These are phyloP conservation scores for Vaccinium corymbosum DNA, from an alignment of 148 eudicot genomes.

Conservation along the genomic window DNA sequence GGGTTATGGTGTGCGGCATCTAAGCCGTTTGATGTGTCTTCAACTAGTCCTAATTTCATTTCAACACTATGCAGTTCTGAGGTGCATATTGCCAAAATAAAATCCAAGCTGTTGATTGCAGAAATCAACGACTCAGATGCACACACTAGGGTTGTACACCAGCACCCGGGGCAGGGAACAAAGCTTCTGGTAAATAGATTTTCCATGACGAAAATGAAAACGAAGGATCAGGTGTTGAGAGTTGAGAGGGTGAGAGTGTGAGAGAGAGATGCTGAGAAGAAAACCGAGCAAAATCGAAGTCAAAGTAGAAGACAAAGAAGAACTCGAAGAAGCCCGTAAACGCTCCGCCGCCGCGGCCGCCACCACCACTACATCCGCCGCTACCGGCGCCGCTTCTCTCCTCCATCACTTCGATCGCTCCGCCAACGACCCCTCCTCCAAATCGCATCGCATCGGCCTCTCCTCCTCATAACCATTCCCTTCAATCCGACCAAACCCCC, in stretches of 20 bases:
- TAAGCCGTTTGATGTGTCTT: no score
- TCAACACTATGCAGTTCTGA: no score
- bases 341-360: conserved; percentile 42
- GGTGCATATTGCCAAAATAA: no score
- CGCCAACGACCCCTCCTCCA: conserved; percentile 40
- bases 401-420: conserved; percentile 68
- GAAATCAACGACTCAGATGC: no score
- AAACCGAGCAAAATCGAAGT: conserved; percentile 76
- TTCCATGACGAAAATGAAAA: no score
- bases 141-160: no score
- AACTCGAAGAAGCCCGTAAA: conserved; percentile 59
- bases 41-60: no score
- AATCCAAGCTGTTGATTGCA: no score
- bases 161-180: no score
- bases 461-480: conserved; percentile 18
- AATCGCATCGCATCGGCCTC: conserved; percentile 71
- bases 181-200: no score
- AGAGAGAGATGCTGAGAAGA: conserved; percentile 53
- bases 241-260: neutral
- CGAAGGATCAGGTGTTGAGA: neutral
- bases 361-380: conserved; percentile 33
- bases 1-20: no score
- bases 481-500: neutral
- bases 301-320: conserved; percentile 76
- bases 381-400: conserved; percentile 44